These are phyloP conservation scores for Jamesozyma gamospora DNA, from an alignment of 805 yeast species.

Conservation along the genomic window DNA sequence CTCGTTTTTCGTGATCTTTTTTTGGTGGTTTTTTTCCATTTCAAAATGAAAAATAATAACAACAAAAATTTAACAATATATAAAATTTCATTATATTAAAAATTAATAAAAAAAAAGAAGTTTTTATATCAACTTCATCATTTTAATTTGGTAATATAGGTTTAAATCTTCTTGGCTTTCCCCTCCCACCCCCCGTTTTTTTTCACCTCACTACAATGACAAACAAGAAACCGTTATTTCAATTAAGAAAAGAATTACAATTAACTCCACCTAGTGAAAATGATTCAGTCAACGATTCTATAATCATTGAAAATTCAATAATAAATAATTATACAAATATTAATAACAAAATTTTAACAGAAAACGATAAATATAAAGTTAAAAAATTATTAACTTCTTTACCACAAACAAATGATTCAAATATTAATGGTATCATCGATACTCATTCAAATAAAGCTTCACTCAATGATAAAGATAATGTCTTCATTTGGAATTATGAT, in stretches of 20 bases:
- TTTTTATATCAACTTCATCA: no score
- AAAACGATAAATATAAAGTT: constrained; percentile 25
- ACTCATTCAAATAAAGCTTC: constrained; percentile 36
- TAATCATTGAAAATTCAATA: constrained; percentile 1
- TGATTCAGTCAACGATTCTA: background rate
- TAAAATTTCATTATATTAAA: no score
- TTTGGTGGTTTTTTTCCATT: no score
- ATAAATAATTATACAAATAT: background rate
- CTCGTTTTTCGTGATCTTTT: no score
- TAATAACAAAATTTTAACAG: constrained; percentile 17
- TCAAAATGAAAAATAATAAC: no score
- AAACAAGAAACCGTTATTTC: constrained; percentile 14
- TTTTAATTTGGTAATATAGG: no score
- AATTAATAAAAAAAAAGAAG: no score
- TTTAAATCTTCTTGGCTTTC: no score
- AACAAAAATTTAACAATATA: no score
- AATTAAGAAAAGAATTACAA: constrained; percentile 25
- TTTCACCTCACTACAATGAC: no score
- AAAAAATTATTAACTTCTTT: constrained; percentile 15
- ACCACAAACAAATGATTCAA: constrained; percentile 3
- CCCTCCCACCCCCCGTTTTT: no score
- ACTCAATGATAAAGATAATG: constrained; percentile 38
- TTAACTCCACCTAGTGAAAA: background rate
- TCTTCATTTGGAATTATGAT: constrained; percentile 60
- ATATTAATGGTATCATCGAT: constrained; percentile 28